Percentiles rank a stretch among this genome's conserved stretches.
Conservation (phyloP, 2,329 filamentous ascomycete genomes). For the Monosporascus sp. region DNA sequence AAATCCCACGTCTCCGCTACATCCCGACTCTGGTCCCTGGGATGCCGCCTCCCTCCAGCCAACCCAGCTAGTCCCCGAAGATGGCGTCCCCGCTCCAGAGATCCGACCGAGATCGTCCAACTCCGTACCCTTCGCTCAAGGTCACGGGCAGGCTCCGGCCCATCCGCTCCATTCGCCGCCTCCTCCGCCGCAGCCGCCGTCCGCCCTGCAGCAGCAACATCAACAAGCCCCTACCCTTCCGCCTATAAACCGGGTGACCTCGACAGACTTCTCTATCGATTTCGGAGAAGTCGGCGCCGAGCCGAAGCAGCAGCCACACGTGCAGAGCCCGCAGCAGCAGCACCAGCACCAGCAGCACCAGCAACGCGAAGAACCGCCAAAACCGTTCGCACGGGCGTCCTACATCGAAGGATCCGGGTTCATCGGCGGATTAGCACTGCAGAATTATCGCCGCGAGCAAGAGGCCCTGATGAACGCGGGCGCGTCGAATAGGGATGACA, state of each 20-base stretch:
- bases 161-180: slow-evolving; percentile 30
- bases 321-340: background rate
- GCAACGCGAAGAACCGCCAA: slow-evolving; percentile 20
- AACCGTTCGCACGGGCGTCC: slow-evolving; percentile 27
- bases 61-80: slow-evolving; percentile 36
- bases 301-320: background rate
- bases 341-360: slow-evolving; percentile 3
- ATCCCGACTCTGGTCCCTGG: slow-evolving; percentile 40
- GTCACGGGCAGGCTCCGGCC: slow-evolving; percentile 24
- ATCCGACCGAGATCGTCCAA: slow-evolving; percentile 29
- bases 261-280: slow-evolving; percentile 25
- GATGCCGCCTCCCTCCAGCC: slow-evolving; percentile 34
- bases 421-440: slow-evolving; percentile 50
- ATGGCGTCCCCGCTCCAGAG: slow-evolving; percentile 43
- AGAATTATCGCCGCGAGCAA: slow-evolving; percentile 43
- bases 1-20: slow-evolving; percentile 47
- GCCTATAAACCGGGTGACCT: slow-evolving; percentile 45
- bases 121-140: slow-evolving; percentile 24
- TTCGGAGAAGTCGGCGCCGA: slow-evolving; percentile 9
- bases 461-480: slow-evolving; percentile 14
- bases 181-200: slow-evolving; percentile 25
- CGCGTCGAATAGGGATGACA: slow-evolving; percentile 11
- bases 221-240: slow-evolving; percentile 30
- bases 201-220: slow-evolving; percentile 17
- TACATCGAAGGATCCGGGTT: slow-evolving; percentile 41